Conservation (phyloP, 257 asterid species). For the Rubia yunnanensis region DNA sequence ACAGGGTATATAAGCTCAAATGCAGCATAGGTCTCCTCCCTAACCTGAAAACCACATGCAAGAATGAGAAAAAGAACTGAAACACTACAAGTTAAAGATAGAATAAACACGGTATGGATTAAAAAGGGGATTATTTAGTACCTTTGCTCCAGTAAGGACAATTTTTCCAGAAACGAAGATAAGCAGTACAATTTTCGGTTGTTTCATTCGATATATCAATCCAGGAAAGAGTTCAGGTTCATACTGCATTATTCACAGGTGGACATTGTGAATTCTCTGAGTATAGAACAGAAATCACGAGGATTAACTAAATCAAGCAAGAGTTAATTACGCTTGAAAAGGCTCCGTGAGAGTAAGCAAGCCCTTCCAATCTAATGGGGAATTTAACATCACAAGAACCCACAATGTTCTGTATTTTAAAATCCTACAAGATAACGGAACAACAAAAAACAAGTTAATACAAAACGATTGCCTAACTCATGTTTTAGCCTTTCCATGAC, state of each 20-base stretch:
- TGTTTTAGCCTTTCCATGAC: background rate
- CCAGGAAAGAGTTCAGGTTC: constrained; percentile 97
- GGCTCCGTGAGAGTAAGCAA: constrained; percentile 22
- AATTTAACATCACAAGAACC: constrained; percentile 25
- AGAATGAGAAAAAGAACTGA: background rate
- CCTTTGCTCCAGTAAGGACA: constrained; percentile 97
- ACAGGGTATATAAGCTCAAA: constrained; percentile 93
- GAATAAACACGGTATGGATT: background rate
- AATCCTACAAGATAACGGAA: constrained; percentile 20
- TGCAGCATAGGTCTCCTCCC: constrained; percentile 85
- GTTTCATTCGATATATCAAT: constrained; percentile 83
- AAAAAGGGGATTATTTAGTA: constrained; percentile 3
- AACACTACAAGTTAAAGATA: background rate
- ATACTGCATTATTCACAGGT: constrained; percentile 45
- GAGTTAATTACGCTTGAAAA: constrained; percentile 16
- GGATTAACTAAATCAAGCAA: background rate
- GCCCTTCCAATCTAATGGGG: constrained; percentile 22
- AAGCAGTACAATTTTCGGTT: constrained; percentile 87
- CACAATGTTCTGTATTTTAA: constrained; percentile 21
- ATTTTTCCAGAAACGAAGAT: constrained; percentile 93
- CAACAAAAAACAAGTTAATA: background rate
- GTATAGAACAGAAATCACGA: background rate
- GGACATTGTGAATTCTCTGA: background rate
- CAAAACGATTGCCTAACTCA: background rate
- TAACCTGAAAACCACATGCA: constrained; percentile 38